These are phyloP conservation scores for Trichoderma guizhouense DNA, from an alignment of 2,329 filamentous ascomycete species.

Conservation along the genomic window DNA sequence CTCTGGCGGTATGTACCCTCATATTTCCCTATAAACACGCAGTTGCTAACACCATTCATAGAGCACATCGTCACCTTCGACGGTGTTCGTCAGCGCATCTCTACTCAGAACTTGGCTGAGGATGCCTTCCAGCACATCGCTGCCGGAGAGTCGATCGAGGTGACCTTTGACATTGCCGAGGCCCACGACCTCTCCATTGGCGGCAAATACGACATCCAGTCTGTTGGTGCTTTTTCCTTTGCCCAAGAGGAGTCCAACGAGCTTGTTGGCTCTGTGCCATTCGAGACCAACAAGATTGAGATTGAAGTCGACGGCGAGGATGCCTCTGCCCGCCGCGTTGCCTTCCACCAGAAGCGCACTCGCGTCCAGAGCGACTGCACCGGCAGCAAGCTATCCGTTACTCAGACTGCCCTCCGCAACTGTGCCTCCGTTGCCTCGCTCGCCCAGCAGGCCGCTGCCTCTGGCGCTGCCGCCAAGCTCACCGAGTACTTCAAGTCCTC, in stretches of 20 bases:
- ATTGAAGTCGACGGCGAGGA: slow-evolving; percentile 54
- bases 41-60: not conserved
- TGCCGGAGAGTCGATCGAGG: slow-evolving; percentile 48
- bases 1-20: slow-evolving; percentile 36
- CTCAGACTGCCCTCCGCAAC: slow-evolving; percentile 51
- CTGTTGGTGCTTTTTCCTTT: slow-evolving; percentile 54
- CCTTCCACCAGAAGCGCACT: slow-evolving; percentile 50
- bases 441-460: slow-evolving; percentile 50
- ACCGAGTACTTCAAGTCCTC: slow-evolving; percentile 63
- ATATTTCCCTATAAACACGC: not conserved
- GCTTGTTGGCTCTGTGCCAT: slow-evolving; percentile 54
- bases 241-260: slow-evolving; percentile 49
- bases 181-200: slow-evolving; percentile 50
- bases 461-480: slow-evolving; percentile 48
- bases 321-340: slow-evolving; percentile 48
- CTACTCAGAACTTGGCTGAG: slow-evolving; percentile 42
- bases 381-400: slow-evolving; percentile 41
- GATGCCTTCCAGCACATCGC: slow-evolving; percentile 50
- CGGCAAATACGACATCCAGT: slow-evolving; percentile 54
- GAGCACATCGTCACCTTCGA: slow-evolving; percentile 47
- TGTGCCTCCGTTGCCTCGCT: slow-evolving; percentile 51
- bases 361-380: slow-evolving; percentile 53
- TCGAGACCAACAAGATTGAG: slow-evolving; percentile 56
- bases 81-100: slow-evolving; percentile 50
- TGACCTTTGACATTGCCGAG: slow-evolving; percentile 54